Conservation (phyloP, 202 grass and related monocot species). For the Panicum hallii region DNA sequence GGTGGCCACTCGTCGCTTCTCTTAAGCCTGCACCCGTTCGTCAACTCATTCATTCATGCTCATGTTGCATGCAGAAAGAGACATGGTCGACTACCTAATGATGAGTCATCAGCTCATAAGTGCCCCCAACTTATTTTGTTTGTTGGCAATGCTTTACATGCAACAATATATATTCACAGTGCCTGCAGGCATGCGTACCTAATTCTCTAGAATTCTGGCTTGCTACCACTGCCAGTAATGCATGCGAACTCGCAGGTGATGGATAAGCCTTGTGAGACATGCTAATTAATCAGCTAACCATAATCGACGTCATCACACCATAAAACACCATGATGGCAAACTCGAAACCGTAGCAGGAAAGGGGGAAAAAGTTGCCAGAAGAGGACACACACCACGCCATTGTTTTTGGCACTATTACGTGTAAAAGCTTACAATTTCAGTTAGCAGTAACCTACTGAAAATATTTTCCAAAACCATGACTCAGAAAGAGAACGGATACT, state of each 20-base stretch:
- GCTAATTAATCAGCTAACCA: neutral
- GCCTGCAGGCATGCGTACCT: neutral
- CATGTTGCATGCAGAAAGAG: neutral
- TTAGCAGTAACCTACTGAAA: neutral
- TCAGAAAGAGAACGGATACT: neutral
- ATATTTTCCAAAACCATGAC: neutral
- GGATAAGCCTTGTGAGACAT: neutral
- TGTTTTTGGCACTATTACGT: neutral
- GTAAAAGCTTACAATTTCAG: neutral
- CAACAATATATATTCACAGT: neutral
- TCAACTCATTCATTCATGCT: neutral
- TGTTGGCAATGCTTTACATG: neutral
- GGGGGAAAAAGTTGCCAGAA: no score
- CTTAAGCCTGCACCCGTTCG: neutral
- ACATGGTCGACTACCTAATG: neutral
- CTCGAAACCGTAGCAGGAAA: neutral
- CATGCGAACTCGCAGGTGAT: no score
- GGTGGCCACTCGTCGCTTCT: neutral
- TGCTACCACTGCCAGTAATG: no score
- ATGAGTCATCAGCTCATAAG: neutral
- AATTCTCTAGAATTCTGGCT: neutral
- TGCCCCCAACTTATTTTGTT: neutral
- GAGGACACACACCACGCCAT: neutral
- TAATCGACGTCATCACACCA: neutral
- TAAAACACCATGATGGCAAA: neutral